phyloP scores from a whole-genome alignment of 73 alveolate genomes.

The Uronychia binucleata region DNA sequence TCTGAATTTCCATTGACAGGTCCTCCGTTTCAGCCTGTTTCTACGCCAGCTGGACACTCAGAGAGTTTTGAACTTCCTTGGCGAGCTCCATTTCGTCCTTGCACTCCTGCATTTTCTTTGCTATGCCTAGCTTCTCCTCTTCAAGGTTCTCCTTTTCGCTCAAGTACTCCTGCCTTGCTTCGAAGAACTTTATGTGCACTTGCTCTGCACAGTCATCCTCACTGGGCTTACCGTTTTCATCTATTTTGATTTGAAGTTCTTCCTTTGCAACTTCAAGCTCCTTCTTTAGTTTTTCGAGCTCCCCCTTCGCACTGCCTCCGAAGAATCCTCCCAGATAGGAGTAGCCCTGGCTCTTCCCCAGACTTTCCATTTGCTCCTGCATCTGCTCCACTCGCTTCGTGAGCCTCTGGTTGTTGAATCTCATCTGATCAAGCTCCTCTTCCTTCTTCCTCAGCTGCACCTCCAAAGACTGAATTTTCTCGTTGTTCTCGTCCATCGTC shows the following conservation, averaged over 20 bases:
- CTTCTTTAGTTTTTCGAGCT: background rate
- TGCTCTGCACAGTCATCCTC: background rate
- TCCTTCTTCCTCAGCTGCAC: conserved; percentile 1
- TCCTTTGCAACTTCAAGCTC: background rate
- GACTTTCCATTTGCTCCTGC: background rate
- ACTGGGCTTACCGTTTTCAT: background rate
- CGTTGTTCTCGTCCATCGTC: background rate
- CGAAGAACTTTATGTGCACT: background rate
- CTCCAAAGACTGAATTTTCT: background rate
- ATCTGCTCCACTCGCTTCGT: background rate
- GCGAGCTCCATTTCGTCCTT: background rate
- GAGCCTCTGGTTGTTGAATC: background rate
- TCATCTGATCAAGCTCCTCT: background rate
- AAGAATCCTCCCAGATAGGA: background rate
- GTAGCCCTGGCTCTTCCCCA: background rate
- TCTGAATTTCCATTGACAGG: background rate
- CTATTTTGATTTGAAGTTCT: background rate
- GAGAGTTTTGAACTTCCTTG: background rate
- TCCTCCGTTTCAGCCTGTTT: background rate
- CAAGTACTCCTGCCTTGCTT: background rate
- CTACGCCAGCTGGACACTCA: background rate
- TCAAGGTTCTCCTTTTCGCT: background rate
- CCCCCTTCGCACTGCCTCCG: background rate
- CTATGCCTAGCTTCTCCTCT: background rate
- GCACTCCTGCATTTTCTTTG: background rate